A percentile compares a stretch with the other conserved stretches of the same genome.
These are phyloP conservation scores for Oryza coarctata DNA, from an alignment of 176 grass and related monocot genomes.

Conservation along the genomic window DNA sequence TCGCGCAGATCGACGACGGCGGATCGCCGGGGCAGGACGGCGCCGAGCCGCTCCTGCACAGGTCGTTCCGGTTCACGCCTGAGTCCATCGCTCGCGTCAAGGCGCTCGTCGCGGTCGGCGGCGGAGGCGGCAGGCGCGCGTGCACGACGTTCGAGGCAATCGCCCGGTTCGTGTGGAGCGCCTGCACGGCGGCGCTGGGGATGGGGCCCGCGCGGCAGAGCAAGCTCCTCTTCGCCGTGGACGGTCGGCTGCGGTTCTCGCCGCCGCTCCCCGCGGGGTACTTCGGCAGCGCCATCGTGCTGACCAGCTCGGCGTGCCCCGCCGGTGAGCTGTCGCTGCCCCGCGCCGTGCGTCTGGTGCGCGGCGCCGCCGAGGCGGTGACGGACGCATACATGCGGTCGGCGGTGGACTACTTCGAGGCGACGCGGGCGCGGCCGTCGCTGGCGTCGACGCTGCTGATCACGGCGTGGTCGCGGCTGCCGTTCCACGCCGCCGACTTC, in stretches of 20 bases:
- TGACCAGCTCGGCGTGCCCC: constrained; percentile 56
- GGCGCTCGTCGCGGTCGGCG: constrained; percentile 29
- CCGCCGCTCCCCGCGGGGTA: constrained; percentile 61
- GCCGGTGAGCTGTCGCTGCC: constrained; percentile 51
- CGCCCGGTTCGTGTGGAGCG: constrained; percentile 65
- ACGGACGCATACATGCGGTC: constrained; percentile 61
- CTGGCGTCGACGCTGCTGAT: constrained; percentile 68
- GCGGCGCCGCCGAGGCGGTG: constrained; percentile 46
- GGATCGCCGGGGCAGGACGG: not conserved
- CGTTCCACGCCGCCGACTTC: constrained; percentile 69
- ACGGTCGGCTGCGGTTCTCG: constrained; percentile 55
- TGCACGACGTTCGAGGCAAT: constrained; percentile 69
- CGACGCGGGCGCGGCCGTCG: constrained; percentile 57
- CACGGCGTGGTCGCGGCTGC: constrained; percentile 75
- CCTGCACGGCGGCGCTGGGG: constrained; percentile 53
- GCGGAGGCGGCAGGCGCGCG: not conserved
- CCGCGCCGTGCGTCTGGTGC: constrained; percentile 46
- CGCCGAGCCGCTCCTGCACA: constrained; percentile 45
- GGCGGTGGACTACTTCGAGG: constrained; percentile 81
- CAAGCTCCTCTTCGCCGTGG: constrained; percentile 80
- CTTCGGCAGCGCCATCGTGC: constrained; percentile 77
- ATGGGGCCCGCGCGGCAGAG: constrained; percentile 25
- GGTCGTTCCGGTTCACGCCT: constrained; percentile 62
- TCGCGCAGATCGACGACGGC: constrained; percentile 45
- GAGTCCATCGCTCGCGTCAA: constrained; percentile 48